Percentiles rank a stretch among this genome's conserved stretches.
These are phyloP conservation scores for Aphanomyces cochlioides DNA, from an alignment of 352 stramenopile genomes.

Conservation along the genomic window DNA sequence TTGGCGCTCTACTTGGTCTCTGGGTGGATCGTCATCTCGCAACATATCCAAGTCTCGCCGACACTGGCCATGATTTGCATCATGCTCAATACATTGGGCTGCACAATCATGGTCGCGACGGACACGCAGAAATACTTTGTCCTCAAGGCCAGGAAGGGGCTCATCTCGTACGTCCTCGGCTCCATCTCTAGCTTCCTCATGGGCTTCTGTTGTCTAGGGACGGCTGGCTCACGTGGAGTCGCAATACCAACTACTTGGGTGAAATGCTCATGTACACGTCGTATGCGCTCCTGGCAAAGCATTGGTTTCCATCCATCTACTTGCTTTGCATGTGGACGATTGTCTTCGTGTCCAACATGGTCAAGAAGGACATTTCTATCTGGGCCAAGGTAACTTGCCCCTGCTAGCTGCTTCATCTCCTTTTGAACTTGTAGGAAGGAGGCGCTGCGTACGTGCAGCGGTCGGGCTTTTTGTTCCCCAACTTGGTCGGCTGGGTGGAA, in stretches of 20 bases:
- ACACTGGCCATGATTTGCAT: neutral
- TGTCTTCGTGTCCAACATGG: slow-evolving; percentile 23
- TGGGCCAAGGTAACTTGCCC: slow-evolving; percentile 24
- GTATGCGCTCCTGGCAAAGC: slow-evolving; percentile 23
- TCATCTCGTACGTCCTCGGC: slow-evolving; percentile 21
- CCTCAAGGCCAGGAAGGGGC: neutral
- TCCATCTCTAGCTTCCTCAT: too few species aligned
- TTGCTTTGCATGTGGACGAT: slow-evolving; percentile 13
- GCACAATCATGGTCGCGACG: neutral
- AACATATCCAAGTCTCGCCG: slow-evolving; percentile 9
- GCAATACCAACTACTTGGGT: slow-evolving; percentile 32
- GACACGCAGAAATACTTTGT: slow-evolving; percentile 30
- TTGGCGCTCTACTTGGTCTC: slow-evolving; percentile 21
- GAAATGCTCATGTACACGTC: slow-evolving; percentile 25
- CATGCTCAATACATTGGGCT: slow-evolving; percentile 13
- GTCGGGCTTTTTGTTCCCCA: slow-evolving; percentile 23
- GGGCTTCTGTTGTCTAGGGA: neutral
- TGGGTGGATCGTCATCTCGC: slow-evolving; percentile 11
- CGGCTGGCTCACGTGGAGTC: slow-evolving; percentile 30
- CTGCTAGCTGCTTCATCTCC: neutral
- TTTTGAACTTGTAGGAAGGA: neutral
- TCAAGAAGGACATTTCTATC: slow-evolving; percentile 27
- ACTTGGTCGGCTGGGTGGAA: slow-evolving; percentile 15
- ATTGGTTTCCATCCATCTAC: slow-evolving; percentile 28
- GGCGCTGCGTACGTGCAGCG: slow-evolving; percentile 1